Evolutionary conservation across 768 basidiomycete species (phyloP).

Genomic region (Lactarius vividus): DNA sequence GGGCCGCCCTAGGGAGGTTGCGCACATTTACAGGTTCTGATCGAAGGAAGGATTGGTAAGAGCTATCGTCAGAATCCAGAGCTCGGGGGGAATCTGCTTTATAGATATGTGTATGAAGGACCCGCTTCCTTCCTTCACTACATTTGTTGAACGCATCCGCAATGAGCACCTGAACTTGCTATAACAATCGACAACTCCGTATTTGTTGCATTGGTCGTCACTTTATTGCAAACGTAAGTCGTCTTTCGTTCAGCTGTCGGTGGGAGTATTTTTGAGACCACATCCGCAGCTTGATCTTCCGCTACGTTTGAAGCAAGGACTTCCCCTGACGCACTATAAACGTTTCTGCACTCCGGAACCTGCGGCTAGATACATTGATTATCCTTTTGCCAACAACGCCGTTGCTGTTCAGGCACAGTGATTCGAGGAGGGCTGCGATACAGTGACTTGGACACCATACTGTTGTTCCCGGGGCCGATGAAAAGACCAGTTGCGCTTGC

Average conservation of each 20-base stretch:
- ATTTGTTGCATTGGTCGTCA: constrained; percentile 15
- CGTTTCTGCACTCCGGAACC: no score
- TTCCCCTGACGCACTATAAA: no score
- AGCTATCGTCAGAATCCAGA: no score
- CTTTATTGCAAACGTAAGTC: constrained; percentile 19
- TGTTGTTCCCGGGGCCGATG: neutral
- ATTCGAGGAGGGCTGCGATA: neutral
- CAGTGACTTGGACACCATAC: no score
- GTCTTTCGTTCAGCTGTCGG: neutral
- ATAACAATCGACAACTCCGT: neutral
- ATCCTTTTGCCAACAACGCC: no score
- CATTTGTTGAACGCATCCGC: constrained; percentile 11
- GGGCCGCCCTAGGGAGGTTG: no score
- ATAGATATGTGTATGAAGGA: constrained; percentile 21
- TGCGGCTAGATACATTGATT: no score
- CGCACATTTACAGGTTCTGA: no score
- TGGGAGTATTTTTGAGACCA: no score
- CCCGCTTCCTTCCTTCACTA: constrained; percentile 13
- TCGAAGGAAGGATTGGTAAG: no score
- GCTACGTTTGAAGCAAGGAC: no score
- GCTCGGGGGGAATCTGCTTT: neutral
- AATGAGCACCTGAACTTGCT: constrained; percentile 9
- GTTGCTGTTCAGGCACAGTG: neutral
- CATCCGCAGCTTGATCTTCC: no score
- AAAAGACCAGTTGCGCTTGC: neutral